A percentile compares a stretch with the other conserved stretches of the same genome.
phyloP scores from a whole-genome alignment of 2,329 filamentous ascomycete species.

The Berkeleyomyces basicola region DNA sequence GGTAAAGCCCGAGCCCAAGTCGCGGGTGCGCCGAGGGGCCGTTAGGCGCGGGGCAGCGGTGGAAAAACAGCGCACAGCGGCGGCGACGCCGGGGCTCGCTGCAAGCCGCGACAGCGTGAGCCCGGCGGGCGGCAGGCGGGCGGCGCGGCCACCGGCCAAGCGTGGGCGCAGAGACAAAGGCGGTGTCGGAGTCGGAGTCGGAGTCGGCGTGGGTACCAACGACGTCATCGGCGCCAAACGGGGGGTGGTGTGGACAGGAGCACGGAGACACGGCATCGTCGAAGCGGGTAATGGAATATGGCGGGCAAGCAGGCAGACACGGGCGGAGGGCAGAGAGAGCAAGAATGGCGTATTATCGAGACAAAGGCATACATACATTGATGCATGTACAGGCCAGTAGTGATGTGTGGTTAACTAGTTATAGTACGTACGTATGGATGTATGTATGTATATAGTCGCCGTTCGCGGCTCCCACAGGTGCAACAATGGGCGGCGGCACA shows the following conservation, averaged over 20 bases:
- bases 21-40: conserved; percentile 26
- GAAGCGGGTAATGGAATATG: no score
- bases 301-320: no score
- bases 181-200: neutral
- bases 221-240: conserved; percentile 7
- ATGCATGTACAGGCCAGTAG: no score
- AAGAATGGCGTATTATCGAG: neutral
- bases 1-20: conserved; percentile 42
- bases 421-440: no score
- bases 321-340: neutral
- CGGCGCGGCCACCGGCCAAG: neutral
- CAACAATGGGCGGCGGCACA: no score
- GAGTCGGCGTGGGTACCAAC: neutral
- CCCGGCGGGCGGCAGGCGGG: neutral
- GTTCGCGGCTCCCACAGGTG: no score
- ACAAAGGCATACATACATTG: no score
- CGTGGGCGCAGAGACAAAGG: neutral
- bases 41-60: conserved; percentile 15
- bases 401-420: no score
- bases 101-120: conserved; percentile 8
- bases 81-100: conserved; percentile 10
- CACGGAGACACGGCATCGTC: conserved; percentile 5
- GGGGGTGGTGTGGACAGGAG: neutral
- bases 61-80: conserved; percentile 18
- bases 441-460: no score